Evolutionary conservation across 2,329 filamentous ascomycete genomes (phyloP), one percentile per base, ranked within the genome.

Genomic region (Neurospora crassa): DNA sequence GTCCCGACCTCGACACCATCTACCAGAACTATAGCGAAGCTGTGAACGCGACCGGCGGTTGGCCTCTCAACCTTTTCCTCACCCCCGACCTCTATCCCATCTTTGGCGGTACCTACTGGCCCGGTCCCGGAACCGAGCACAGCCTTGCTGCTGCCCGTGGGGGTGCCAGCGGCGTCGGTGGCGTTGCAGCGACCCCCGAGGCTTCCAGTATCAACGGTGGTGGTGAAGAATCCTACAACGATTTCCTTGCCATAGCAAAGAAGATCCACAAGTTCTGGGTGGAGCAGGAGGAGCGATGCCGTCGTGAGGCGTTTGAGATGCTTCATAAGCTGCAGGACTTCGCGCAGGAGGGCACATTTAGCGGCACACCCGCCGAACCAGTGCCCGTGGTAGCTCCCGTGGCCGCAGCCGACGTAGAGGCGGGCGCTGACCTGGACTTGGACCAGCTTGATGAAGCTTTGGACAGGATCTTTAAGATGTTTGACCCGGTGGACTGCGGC

Each of bases 11-110:
- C 74, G 96, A 99, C 78, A 90, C 92, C 73, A 94, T 98, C 74
- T 98, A 98, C 80, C 97, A 97, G 93, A 97, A 97, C 83, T 99
- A 97, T 80, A 91, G 97, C 53, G 94, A 97, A 79, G 95, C 95
- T 1, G 95, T 96, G 12, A 97, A 92, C 72, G 94, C 92, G 24
- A 91, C 89, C 1, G 95, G 94, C 11, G 96, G 96, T 47, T 98
- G 96, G 94, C 96, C 96, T 0, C 83, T 98, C 73, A 98, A 97
- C 78, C 90, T 97, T n/a, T 98, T 99, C 79, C 86, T 98, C 40
- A 99, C 96, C 0, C 94, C 96, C 0, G 91, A 97, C 75, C 86
- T 98, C 37, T 91, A 97, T 78, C 96, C 96, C 0, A 92, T 99
- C 11, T 98, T 97, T 81, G 96, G 96, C 45, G 95, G 95, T 34